phyloP scores from a whole-genome alignment of 148 eudicot genomes.

The Camellia lanceoleosa region DNA sequence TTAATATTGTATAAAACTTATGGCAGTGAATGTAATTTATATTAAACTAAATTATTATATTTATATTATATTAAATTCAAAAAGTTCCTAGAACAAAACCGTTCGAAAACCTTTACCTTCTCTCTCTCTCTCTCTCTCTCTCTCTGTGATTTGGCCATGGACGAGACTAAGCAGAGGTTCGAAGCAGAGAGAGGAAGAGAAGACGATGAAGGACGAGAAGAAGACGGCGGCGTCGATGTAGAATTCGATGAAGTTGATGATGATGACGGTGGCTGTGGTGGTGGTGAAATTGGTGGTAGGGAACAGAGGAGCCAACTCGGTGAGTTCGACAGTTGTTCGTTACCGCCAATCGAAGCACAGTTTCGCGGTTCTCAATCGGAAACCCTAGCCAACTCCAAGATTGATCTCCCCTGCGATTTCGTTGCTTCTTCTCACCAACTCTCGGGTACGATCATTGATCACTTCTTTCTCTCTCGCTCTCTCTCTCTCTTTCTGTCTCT shows the following conservation, averaged over 20 bases:
- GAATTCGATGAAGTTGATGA: constrained; percentile 7
- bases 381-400: constrained; percentile 20
- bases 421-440: constrained; percentile 12
- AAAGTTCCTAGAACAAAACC: constrained; percentile 1
- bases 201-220: background rate
- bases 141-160: constrained; percentile 20
- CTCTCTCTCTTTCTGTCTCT: too few species aligned
- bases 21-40: too few species aligned
- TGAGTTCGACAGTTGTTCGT: constrained; percentile 4
- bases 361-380: constrained; percentile 10
- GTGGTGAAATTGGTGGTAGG: constrained; percentile 6
- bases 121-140: constrained; percentile 5
- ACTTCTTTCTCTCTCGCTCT: background rate
- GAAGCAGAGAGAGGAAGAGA: background rate
- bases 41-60: too few species aligned
- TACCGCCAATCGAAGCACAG: background rate
- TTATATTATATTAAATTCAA: background rate
- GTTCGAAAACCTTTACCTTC: constrained; percentile 11
- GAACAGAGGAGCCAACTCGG: constrained; percentile 14
- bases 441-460: constrained; percentile 15
- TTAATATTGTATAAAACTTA: too few species aligned
- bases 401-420: background rate
- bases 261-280: background rate
- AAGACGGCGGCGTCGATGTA: background rate
- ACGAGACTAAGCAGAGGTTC: constrained; percentile 8